A percentile compares a stretch with the other conserved stretches of the same genome.
phyloP scores from a whole-genome alignment of 2,329 filamentous ascomycete species.

The Nannizziopsis arthrosporioides region DNA sequence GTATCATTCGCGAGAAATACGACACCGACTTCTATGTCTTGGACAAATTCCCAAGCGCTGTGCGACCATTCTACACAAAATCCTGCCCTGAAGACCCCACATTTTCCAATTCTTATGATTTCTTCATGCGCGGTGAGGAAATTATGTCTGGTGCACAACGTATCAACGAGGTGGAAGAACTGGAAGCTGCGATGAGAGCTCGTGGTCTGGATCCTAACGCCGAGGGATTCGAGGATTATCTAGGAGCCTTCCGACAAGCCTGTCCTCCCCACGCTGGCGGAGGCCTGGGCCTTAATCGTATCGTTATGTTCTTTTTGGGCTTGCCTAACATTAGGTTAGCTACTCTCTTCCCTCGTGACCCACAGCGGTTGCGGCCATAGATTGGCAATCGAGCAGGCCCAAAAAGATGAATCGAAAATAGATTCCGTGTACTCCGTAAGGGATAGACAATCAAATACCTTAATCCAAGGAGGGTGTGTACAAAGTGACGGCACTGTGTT shows the following conservation, averaged over 20 bases:
- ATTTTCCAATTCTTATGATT: conserved; percentile 58
- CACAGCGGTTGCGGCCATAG: conserved; percentile 41
- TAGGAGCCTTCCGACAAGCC: conserved; percentile 52
- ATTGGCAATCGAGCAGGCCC: background rate
- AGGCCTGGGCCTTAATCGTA: conserved; percentile 54
- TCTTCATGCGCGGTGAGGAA: conserved; percentile 60
- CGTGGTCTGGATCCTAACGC: conserved; percentile 49
- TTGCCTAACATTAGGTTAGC: conserved; percentile 52
- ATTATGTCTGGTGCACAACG: conserved; percentile 57
- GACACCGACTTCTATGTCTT: conserved; percentile 93
- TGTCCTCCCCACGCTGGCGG: conserved; percentile 55
- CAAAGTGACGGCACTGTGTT: too few species aligned
- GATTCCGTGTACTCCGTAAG: too few species aligned
- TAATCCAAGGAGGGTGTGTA: too few species aligned
- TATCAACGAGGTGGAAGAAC: conserved; percentile 50
- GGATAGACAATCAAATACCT: too few species aligned
- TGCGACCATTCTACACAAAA: conserved; percentile 88
- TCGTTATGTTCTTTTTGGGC: conserved; percentile 56
- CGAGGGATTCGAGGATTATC: conserved; percentile 52
- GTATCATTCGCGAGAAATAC: conserved; percentile 76
- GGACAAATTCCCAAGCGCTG: conserved; percentile 85
- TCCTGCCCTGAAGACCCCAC: conserved; percentile 55
- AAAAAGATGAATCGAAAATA: too few species aligned
- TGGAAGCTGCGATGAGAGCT: conserved; percentile 46
- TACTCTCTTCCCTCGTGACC: conserved; percentile 54